Evolutionary conservation across 1,284 basidiomycete species (phyloP), one percentile per base, ranked within the genome.

Genomic region (Boletus sp.): DNA sequence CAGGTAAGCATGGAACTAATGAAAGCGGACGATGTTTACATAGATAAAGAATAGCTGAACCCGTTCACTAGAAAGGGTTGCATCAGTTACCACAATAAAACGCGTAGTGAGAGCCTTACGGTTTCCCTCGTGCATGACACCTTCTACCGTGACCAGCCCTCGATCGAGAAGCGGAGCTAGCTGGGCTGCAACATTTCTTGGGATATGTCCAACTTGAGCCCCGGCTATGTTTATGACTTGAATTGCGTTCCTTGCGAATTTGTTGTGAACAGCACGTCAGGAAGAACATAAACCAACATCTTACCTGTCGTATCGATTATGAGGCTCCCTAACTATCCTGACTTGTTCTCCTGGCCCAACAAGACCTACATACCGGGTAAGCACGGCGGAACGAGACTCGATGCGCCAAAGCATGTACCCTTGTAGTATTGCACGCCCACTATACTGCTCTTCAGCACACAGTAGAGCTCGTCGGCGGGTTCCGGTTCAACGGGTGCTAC

Each of bases 391-490:
- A 35, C 30, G 13, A 36, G 20, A 23, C 16, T 25, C 33, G 30
- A 43, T 25, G 39, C 27, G 5, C n/a, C 19, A 12, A 43, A 41
- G 13, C 7, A 53, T 57, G 7, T 42, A 80, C 86, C 86, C 60
- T 72, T 72, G 59, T 93, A 93, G 61, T 93, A 89, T 60, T 90
- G 88, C 10, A 92, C 72, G 0, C 90, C 90, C 0, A 92, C 91
- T 13, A 91, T 80, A 41, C 77, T 82, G 0, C 84, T 78, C 9
- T 67, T 68, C 58, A 81, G 50, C 10, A 70, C 73, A 41, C 81
- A 77, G 59, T 84, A 88, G 17, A 89, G 67, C 65, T 92, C 84
- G 49, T 87, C 84, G 13, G 50, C 66, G 6, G 58, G 59, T 39
- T 88, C 80, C 37, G 71, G 68, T 33, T 78, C 74, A 1, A 54